Evolutionary conservation across 805 yeast species (phyloP).

Genomic region (Candida insectalens): DNA sequence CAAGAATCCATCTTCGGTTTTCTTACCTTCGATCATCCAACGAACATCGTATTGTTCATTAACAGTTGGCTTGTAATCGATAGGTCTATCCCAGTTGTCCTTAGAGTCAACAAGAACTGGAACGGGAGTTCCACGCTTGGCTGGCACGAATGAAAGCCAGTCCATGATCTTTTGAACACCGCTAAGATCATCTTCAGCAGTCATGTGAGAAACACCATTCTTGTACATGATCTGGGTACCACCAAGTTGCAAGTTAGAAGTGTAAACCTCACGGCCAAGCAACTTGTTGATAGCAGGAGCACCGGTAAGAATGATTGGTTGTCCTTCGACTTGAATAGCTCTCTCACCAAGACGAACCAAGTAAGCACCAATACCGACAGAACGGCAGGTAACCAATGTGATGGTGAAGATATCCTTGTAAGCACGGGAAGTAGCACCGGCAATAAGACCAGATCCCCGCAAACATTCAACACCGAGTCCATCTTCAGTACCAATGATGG

Average conservation of each 20-base stretch:
- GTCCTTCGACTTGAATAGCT: slow-evolving; percentile 97
- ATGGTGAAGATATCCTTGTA: slow-evolving; percentile 96
- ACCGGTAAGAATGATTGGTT: slow-evolving; percentile 97
- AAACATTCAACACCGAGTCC: slow-evolving; percentile 98
- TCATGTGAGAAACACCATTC: slow-evolving; percentile 96
- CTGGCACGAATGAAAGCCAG: slow-evolving; percentile 95
- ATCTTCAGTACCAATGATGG: slow-evolving; percentile 88
- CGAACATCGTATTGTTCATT: slow-evolving; percentile 81
- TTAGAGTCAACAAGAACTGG: slow-evolving; percentile 69
- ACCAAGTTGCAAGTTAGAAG: slow-evolving; percentile 95
- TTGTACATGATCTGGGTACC: slow-evolving; percentile 98
- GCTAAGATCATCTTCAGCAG: slow-evolving; percentile 93
- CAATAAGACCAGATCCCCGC: slow-evolving; percentile 96
- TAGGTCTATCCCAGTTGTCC: slow-evolving; percentile 91
- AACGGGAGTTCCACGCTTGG: slow-evolving; percentile 79
- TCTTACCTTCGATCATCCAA: slow-evolving; percentile 86
- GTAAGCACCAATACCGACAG: slow-evolving; percentile 99
- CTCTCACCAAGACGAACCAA: slow-evolving; percentile 97
- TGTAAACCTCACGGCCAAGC: slow-evolving; percentile 93
- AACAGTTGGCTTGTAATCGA: slow-evolving; percentile 68
- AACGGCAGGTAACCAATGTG: slow-evolving; percentile 98
- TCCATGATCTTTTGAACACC: slow-evolving; percentile 92
- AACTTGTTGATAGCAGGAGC: slow-evolving; percentile 98
- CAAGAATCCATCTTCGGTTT: slow-evolving; percentile 64
- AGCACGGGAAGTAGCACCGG: slow-evolving; percentile 97